A percentile compares a stretch with the other conserved stretches of the same genome.
These are phyloP conservation scores for Leishmania major DNA, from an alignment of 208 protist species.

Conservation along the genomic window DNA sequence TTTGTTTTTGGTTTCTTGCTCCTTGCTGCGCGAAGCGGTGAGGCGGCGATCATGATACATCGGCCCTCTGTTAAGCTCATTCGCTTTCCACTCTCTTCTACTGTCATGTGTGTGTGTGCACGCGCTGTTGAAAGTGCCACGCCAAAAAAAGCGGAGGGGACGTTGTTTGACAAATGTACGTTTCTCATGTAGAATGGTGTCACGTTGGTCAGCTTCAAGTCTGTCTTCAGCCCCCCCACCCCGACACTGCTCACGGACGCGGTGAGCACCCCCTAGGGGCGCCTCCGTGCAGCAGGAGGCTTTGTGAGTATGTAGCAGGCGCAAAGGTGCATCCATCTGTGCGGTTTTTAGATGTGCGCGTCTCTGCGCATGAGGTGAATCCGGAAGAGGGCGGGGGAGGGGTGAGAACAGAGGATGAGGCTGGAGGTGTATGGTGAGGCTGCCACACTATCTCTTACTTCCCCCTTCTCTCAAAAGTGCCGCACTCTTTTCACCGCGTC, in stretches of 20 bases:
- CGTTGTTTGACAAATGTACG: neutral
- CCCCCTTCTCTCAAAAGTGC: neutral
- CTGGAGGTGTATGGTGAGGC: neutral
- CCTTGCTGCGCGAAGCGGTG: neutral
- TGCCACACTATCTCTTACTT: neutral
- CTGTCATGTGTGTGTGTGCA: neutral
- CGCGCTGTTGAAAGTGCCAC: neutral
- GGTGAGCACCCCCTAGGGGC: neutral
- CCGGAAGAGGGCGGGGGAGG: neutral
- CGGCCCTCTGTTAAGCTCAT: neutral
- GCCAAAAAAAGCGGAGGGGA: neutral
- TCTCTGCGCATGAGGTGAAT: neutral
- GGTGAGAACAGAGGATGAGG: neutral
- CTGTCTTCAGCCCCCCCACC: neutral
- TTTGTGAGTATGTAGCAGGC: neutral
- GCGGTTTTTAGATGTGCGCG: neutral
- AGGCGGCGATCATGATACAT: neutral
- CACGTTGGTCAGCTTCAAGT: neutral
- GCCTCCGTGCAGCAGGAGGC: neutral
- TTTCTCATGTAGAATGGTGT: neutral
- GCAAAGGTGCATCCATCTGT: neutral
- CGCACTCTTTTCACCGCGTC: neutral
- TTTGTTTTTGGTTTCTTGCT: neutral
- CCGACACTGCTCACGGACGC: neutral
- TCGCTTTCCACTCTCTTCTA: neutral